Conservation (phyloP, 768 basidiomycete genomes). For the Podaxis carcinomalis region DNA sequence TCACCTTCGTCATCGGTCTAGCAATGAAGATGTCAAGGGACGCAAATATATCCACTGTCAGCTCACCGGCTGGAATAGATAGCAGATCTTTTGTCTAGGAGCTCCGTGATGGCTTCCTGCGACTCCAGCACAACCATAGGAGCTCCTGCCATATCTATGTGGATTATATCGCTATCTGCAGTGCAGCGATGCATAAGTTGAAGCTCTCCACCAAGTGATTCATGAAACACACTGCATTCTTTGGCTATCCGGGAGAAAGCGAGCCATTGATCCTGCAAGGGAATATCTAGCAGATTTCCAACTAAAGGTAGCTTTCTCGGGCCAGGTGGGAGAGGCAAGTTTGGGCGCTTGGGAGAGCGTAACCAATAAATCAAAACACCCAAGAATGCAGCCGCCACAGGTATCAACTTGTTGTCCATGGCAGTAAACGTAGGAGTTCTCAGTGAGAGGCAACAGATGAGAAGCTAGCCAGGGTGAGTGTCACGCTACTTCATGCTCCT, state of each 20-base stretch:
- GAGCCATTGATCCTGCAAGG: conserved; percentile 36
- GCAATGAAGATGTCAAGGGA: not conserved
- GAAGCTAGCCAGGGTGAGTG: too few relatives aligned
- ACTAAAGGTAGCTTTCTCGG: conserved; percentile 38
- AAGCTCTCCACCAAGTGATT: too few relatives aligned
- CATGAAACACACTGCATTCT: conserved; percentile 27
- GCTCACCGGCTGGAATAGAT: conserved; percentile 18
- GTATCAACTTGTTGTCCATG: not conserved
- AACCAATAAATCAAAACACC: not conserved
- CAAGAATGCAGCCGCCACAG: not conserved
- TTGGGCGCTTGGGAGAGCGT: conserved; percentile 8
- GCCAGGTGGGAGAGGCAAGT: conserved; percentile 31
- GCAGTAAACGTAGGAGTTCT: too few relatives aligned
- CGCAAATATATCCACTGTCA: too few relatives aligned
- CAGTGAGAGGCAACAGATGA: too few relatives aligned
- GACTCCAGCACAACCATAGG: conserved; percentile 17
- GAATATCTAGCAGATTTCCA: conserved; percentile 40
- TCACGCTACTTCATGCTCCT: too few relatives aligned
- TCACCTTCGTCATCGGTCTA: conserved; percentile 7
- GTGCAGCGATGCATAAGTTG: not conserved
- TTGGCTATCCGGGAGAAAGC: conserved; percentile 36
- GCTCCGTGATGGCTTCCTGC: conserved; percentile 13
- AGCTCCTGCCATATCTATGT: conserved; percentile 14
- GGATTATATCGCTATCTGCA: conserved; percentile 13
- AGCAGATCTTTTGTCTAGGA: conserved; percentile 17